Base-by-base conservation (phyloP, 768 basidiomycete species). In the Pholiota conissans region DNA sequence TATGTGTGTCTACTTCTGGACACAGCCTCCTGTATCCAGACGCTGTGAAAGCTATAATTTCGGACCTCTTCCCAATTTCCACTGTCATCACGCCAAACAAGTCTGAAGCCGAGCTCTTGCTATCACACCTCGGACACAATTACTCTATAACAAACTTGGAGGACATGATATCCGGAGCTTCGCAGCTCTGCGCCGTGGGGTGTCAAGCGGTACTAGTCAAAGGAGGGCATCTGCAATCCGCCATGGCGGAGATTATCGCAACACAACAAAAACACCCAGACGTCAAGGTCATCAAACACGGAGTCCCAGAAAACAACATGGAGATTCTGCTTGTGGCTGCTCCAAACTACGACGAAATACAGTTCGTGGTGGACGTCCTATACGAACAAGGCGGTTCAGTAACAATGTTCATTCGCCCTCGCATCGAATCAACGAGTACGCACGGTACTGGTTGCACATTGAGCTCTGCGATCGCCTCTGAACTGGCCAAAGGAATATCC, bases 371-470 rank as follows among this genome's bases (percentile, higher is more conserved):
- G 35, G 90, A 91, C 64, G 76, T 90, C 1, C 73, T 93, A 2
- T 79, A 74, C 54, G 76, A 81, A 34, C 60, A 63, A 18, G 62
- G 67, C 45, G 68, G 72, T 11, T 61, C 63, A 3, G 71, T 72
- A 29, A 81, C 82, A 1, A 51, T 91, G 16, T 88, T 85, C 58
- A 76, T 83, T 18, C 79, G 84, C 6, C 86, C 89, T 1, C 74
- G 82, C 13, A 73, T 93, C 20, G 75, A 86, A 13, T 85, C 90
- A 5, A 79, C 72, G 30, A 91, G 79, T 62, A 97, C 94, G 0
- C 95, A 96, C 67, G 95, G 95, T 1, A 97, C 95, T 0, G 95
- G 94, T 1, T 97, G 94, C 69, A 97, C 95, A 0, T 76, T 97
- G n/a, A 88, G 86, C 46, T 86, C 94, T 0, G 91, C 93, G 0